Base-by-base conservation (phyloP, 106 monocot genomes). In the Ottelia alismoides region DNA sequence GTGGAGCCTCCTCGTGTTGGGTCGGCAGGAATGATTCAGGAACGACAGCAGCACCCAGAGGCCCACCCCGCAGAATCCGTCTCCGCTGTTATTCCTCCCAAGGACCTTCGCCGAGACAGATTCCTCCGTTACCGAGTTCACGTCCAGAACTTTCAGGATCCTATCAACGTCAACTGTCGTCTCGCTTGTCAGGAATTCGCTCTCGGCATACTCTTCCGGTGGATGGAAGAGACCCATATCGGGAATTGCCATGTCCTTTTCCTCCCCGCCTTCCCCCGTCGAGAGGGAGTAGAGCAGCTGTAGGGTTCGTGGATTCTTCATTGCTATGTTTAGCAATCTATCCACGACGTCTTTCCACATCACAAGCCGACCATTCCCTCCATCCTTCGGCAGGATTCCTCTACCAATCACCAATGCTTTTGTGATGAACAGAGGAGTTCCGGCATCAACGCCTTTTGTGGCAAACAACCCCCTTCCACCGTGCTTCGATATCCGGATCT, bases 271-370 rank as follows among this genome's bases (percentile, higher is more conserved):
- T 46, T 69, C 69, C 1, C 78, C 93, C 0, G 71, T 57, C 28
- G 84, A 88, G 25, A 96, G 30, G 22, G 70, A 53, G 71, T 84
- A 70, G 45, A 96, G 65, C 28, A 81, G 49, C 25, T 31, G 28
- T 1, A 73, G 71, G 0, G 78, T 78, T 26, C 69, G 72, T 3
- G 52, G 30, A 51, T 75, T 77, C 22, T 76, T 84, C 27, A 64
- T 62, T 0, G 61, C 70, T 9, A 45, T 61, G 24, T 76, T 60
- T 27, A 96, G 65, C 18, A 96, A 49, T 65, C 61, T 67, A 27
- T 76, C 81, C 20, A 96, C 84, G 26, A 96, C 75, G 53, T 78
- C 78, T 67, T 96, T 96, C 94, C 94, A 96, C 80, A 96, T 68
- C 30, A 76, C 84, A 64, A 96, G 66, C 30, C 75, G 70, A 1